A percentile compares a stretch with the other conserved stretches of the same genome.
Conservation (phyloP, 2,329 filamentous ascomycete genomes). For the Colletotrichum sp. region DNA sequence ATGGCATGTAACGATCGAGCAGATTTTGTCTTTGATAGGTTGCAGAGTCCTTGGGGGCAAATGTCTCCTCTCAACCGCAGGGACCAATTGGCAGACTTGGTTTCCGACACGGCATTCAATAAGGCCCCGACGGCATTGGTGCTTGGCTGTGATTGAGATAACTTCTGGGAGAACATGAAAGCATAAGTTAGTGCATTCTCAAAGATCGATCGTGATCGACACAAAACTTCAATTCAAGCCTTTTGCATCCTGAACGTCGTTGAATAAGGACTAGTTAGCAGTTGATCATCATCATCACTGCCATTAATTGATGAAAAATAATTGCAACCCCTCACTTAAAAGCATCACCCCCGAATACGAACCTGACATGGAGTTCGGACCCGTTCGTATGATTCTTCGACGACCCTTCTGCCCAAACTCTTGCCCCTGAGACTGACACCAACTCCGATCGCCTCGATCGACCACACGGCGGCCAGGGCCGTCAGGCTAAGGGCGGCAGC, state of each 20-base stretch:
- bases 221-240: neutral
- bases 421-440: neutral
- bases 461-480: neutral
- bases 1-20: neutral
- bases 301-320: neutral
- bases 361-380: neutral
- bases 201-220: neutral
- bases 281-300: neutral
- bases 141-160: neutral
- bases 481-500: neutral
- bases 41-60: neutral
- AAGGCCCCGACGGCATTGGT: neutral
- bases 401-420: neutral
- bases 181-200: neutral
- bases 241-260: neutral
- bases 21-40: neutral
- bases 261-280: neutral
- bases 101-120: neutral
- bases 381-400: neutral
- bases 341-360: neutral
- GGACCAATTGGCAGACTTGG: neutral
- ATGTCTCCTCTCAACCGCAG: neutral
- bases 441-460: neutral
- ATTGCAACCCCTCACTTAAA: neutral
- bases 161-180: neutral